Evolutionary conservation across 768 basidiomycete genomes (phyloP).

Genomic region (Kwoniella dejecticola): DNA sequence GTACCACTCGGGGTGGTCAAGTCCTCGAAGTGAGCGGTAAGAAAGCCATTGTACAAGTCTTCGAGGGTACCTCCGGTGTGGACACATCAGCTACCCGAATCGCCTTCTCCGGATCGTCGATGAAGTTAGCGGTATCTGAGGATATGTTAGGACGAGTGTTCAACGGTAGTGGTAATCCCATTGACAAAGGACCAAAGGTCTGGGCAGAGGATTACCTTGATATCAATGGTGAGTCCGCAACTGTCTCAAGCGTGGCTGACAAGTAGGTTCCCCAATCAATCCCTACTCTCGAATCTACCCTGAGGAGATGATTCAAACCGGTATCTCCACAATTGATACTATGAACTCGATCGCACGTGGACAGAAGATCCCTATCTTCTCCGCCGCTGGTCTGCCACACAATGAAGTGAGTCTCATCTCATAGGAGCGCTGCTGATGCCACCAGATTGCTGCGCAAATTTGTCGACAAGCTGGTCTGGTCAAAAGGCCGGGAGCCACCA

Average conservation of each 20-base stretch:
- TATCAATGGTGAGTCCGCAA: slow-evolving; percentile 79
- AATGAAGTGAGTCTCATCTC: slow-evolving; percentile 71
- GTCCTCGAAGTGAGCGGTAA: slow-evolving; percentile 97
- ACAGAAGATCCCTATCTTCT: slow-evolving; percentile 99
- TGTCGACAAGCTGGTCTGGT: slow-evolving; percentile 98
- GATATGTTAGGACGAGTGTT: slow-evolving; percentile 99
- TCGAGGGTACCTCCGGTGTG: slow-evolving; percentile 95
- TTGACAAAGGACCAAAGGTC: slow-evolving; percentile 97
- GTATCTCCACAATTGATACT: slow-evolving; percentile 80
- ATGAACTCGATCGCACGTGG: slow-evolving; percentile 94
- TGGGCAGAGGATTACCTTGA: slow-evolving; percentile 99
- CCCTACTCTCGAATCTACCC: slow-evolving; percentile 83
- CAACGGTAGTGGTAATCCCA: slow-evolving; percentile 97
- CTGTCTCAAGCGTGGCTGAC: neutral
- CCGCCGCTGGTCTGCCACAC: slow-evolving; percentile 93
- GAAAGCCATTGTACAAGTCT: slow-evolving; percentile 94
- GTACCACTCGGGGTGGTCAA: slow-evolving; percentile 91
- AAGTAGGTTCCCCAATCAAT: slow-evolving; percentile 87
- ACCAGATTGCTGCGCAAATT: slow-evolving; percentile 97
- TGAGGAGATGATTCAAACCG: slow-evolving; percentile 99
- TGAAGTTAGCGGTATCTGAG: slow-evolving; percentile 98
- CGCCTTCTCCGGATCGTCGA: slow-evolving; percentile 95
- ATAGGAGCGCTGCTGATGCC: neutral
- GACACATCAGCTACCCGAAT: slow-evolving; percentile 97
- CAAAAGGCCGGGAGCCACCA: slow-evolving; percentile 77